These are phyloP conservation scores for Ophiostoma montium DNA, from an alignment of 2,329 filamentous ascomycete species.

Conservation along the genomic window DNA sequence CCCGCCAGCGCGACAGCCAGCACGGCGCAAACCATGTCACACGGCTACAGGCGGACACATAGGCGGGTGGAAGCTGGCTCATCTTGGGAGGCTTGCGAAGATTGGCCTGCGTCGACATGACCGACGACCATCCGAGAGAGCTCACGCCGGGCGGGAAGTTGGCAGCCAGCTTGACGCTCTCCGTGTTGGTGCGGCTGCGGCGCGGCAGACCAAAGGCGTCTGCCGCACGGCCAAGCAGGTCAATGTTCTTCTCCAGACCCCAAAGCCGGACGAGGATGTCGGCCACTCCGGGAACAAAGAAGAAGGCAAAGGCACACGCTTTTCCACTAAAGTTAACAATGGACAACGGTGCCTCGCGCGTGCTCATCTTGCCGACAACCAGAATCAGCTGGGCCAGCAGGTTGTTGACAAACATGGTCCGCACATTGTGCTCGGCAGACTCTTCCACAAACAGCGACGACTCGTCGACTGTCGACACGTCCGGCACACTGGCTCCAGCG, in stretches of 20 bases:
- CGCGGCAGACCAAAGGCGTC: conserved; percentile 53
- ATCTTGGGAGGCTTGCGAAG: conserved; percentile 48
- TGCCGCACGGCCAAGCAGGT: conserved; percentile 56
- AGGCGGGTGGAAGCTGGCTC: conserved; percentile 31
- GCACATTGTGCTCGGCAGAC: conserved; percentile 77
- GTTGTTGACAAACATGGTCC: conserved; percentile 74
- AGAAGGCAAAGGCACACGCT: conserved; percentile 83
- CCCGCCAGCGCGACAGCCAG: conserved; percentile 77
- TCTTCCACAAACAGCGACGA: conserved; percentile 32
- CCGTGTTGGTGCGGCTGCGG: conserved; percentile 33
- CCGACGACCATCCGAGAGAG: conserved; percentile 41
- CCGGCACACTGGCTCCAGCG: conserved; percentile 34
- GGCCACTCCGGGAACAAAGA: conserved; percentile 76
- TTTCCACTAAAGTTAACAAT: conserved; percentile 80
- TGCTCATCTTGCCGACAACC: conserved; percentile 78
- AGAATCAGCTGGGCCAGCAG: conserved; percentile 71
- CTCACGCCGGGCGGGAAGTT: conserved; percentile 56
- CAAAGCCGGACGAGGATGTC: conserved; percentile 74
- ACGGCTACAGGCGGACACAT: conserved; percentile 22
- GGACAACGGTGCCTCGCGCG: conserved; percentile 50
- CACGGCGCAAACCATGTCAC: conserved; percentile 67
- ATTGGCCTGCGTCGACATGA: conserved; percentile 33
- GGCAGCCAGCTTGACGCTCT: conserved; percentile 50
- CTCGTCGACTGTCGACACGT: conserved; percentile 51
- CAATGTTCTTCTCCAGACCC: conserved; percentile 45